Base-by-base conservation (phyloP, 164 flowering plant species). In the Brasenia schreberi region DNA sequence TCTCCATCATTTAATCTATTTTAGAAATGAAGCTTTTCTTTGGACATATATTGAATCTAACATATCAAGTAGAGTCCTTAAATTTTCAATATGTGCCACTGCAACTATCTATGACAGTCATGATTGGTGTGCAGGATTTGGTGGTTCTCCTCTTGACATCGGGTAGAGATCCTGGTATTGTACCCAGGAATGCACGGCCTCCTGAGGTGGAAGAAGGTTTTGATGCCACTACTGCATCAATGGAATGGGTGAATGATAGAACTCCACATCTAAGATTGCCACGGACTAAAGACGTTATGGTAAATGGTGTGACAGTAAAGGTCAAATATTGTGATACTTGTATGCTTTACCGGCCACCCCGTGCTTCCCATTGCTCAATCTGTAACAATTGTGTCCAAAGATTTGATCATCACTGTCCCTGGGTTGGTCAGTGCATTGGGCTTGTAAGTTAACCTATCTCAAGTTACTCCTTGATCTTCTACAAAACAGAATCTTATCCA, bases 381-480 rank as follows among this genome's bases (percentile, higher is more conserved):
- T 94, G 98, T 85, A 89, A 91, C 81, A 94, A 94, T 72, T 94
- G 98, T 68, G 97, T 94, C 18, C 91, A 88, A 77, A 85, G 78
- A 68, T 92, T 92, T 63, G 98, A 92, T 83, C 98, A 92, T 70
- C 98, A 92, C 70, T 92, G 97, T 69, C 98, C 98, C 19, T 92
- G 97, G 98, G 98, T 90, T 56, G 98, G 97, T 67, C 98, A 92
- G 76, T 92, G 98, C 77, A 92, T 92, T 76, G 98, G 93, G 79
- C 43, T 75, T 18, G 98, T 89, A 85, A 83, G 98, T 84, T 52
- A 5, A 12, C 0, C 6, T 45, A 7, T 12, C 53, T 0, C 5
- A 6, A 45, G 3, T 45, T 45, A 45, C 11, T 45, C 53, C 53
- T 45, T 5, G 12, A 2, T 7, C 12, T 45, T 45, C 53, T 7